Base-by-base conservation (phyloP, 106 monocot genomes). In the Ottelia alismoides region DNA sequence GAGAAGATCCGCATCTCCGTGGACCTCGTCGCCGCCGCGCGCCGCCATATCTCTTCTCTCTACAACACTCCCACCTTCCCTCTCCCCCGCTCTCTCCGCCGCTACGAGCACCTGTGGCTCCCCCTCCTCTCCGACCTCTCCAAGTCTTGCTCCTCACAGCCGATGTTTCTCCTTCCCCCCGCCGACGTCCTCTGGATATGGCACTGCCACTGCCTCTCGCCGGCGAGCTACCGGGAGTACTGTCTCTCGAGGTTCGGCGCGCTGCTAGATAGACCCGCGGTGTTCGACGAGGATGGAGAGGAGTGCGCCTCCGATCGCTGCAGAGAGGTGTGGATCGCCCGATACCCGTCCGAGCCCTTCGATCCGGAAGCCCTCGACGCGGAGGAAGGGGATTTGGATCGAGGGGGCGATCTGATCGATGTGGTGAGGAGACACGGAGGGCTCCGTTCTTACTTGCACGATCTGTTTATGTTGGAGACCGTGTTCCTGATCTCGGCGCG, bases 91-190 rank as follows among this genome's bases (percentile, higher is more conserved):
- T n/a, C n/a, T n/a, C n/a, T n/a, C n/a, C n/a, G n/a, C n/a, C n/a
- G n/a, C n/a, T 96, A 96, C 61, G 81, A 78, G 55, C 60, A 79
- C 66, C 71, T 82, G 16, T 96, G 96, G 96, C 73, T 96, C 84
- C 96, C 96, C 44, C 27, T 96, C 72, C 56, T 78, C 30, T 40
- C 84, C 28, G 76, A 67, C 22, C 57, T 75, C 47, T 44, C 60
- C 12, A 45, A 25, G 3, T 23, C 55, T 3, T 60, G 62, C 26
- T 25, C 57, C 9, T 35, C 65, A 2, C 17, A 47, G 2, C 50
- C 70, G 56, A 62, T 79, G 70, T n/a, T n/a, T n/a, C 76, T 82
- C 30, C 81, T 85, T 18, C 96, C 89, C 35, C 90, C 90, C 30
- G 49, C 54, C 10, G 96, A 96, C 64, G 84, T 88, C 30, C 62